Evolutionary conservation across 2,329 filamentous ascomycete species (phyloP), one percentile per base, ranked within the genome.

Genomic region (Alternaria metachromatica): DNA sequence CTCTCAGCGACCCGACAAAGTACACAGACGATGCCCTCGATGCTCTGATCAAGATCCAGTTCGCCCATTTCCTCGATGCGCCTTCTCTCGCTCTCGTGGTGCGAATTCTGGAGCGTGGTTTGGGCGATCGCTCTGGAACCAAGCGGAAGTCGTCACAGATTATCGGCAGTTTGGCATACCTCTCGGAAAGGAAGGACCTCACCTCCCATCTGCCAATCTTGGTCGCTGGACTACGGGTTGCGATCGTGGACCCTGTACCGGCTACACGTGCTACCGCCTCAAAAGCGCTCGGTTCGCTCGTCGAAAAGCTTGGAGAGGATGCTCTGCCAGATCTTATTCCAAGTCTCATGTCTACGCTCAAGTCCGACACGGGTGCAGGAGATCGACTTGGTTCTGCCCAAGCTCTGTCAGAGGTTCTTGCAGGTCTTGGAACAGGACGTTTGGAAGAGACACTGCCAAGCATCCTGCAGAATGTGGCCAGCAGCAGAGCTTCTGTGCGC

Each of bases 261-360:
- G 96, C 95, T 3, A 99, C 96, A 41, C 90, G 96, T 75, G 96
- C 96, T 21, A 99, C 96, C 15, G 96, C 94, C 25, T 98, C 96
- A 6, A 96, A 97, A 76, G 96, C 96, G 43, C 86, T 99, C 45
- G 96, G 96, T 56, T 98, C 96, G 1, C 87, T 97, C n/a, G 92
- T 99, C 65, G 96, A 99, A 83, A 99, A 99, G 82, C 87, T 99
- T 55, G 96, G 96, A 80, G 96, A 99, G 81, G 96, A 99, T 81
- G 92, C 96, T 46, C 85, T 99, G 70, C 96, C 96, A 48, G 96
- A 99, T 78, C 92, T 99, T 65, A 99, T 99, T 67, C 96, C 96
- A 46, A 94, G 93, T 67, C 90, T 99, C 66, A 99, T 99, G 96
- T 88, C 95, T 70, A 98, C 95, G 0, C 91, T 99, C 82, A 97